Base-by-base conservation (phyloP, 805 yeast species). In the Myxozyma udenii region DNA sequence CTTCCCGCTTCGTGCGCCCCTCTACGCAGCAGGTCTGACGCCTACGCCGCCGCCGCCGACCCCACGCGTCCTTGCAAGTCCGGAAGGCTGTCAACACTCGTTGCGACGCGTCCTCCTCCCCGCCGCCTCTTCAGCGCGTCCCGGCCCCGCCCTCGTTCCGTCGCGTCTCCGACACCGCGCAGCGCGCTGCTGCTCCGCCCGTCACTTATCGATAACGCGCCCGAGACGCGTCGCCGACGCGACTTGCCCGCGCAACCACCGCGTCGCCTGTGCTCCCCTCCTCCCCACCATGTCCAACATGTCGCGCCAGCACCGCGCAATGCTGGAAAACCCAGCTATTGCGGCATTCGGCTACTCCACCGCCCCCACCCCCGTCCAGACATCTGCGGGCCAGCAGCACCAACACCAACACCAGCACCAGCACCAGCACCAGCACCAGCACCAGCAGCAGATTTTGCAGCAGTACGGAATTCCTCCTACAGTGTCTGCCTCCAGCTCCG, bases 351-450 rank as follows among this genome's bases (percentile, higher is more conserved):
- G 50, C 18, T 54, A 48, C 45, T 49, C 46, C 16, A n/a, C n/a
- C n/a, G n/a, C n/a, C n/a, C n/a, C n/a, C n/a, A n/a, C n/a, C n/a
- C n/a, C n/a, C n/a, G n/a, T n/a, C n/a, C n/a, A n/a, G n/a, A n/a
- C n/a, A n/a, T n/a, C n/a, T n/a, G n/a, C n/a, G n/a, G n/a, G n/a
- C 42, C 46, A 9, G 39, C 48, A 6, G 41, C 51, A 67, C 64
- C 65, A 77, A 60, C 75, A 72, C 6, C 77, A 67, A 61, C 66
- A 68, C 45, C 76, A 69, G 62, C 70, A 21, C 65, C 62, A 18
- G 55, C 62, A n/a, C 22, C 21, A 11, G 19, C 24, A n/a, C n/a
- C n/a, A n/a, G n/a, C n/a, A n/a, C 33, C 33, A 28, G 14, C 33
- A 28, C 9, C 33, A 28, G 33, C 33, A 28, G 33, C 33, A 28